phyloP scores from a whole-genome alignment of 2,329 filamentous ascomycete genomes.

The Paecilomyces formosus region DNA sequence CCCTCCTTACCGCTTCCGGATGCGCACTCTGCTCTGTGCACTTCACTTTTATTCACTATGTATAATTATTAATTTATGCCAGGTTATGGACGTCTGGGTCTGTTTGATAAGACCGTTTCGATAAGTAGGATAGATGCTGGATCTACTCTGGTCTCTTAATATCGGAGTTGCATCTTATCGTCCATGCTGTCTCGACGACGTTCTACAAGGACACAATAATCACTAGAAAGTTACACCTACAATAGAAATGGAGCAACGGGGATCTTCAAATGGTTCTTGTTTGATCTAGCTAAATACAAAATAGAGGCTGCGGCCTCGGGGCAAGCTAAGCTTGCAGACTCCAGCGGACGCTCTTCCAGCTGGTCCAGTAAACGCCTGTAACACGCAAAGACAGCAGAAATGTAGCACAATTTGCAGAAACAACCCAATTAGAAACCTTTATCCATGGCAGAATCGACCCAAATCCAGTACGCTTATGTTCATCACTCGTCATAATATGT shows the following conservation, averaged over 20 bases:
- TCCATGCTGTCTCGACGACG: too few relatives aligned
- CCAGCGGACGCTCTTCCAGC: neutral
- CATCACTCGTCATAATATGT: neutral
- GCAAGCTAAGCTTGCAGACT: neutral
- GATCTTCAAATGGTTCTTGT: neutral
- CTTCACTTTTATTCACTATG: too few relatives aligned
- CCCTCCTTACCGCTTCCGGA: conserved; percentile 21
- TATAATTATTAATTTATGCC: too few relatives aligned
- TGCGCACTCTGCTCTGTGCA: too few relatives aligned
- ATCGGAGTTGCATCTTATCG: too few relatives aligned
- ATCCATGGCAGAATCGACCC: neutral
- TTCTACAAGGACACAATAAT: too few relatives aligned
- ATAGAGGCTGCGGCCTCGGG: neutral
- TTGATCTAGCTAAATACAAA: neutral
- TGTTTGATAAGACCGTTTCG: too few relatives aligned
- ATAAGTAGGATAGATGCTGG: too few relatives aligned
- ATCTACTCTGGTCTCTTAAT: too few relatives aligned
- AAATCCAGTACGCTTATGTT: neutral
- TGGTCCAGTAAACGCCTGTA: neutral
- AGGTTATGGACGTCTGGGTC: too few relatives aligned
- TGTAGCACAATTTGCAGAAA: neutral
- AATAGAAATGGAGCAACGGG: neutral
- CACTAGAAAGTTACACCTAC: neutral
- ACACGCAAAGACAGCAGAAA: neutral
- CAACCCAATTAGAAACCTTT: neutral